Conservation (phyloP, 805 yeast species). For the Barnettozyma sucrosica region DNA sequence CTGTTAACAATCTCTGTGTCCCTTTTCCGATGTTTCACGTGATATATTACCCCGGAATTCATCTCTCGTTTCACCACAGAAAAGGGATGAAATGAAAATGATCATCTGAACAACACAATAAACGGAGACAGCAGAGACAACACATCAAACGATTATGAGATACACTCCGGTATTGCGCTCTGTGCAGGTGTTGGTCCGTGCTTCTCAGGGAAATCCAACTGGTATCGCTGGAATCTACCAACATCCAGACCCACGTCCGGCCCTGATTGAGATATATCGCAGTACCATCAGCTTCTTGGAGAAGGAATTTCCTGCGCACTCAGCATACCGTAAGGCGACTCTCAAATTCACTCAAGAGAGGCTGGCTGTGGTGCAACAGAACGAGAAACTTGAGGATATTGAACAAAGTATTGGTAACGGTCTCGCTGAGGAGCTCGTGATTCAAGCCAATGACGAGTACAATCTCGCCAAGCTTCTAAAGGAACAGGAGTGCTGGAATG, state of each 20-base stretch:
- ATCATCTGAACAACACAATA: background rate
- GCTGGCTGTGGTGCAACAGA: conserved; percentile 55
- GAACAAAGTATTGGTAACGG: conserved; percentile 78
- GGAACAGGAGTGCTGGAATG: conserved; percentile 72
- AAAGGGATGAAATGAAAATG: background rate
- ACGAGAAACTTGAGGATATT: conserved; percentile 57
- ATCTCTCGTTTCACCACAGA: no score
- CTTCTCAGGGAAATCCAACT: conserved; percentile 65
- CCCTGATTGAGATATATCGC: conserved; percentile 62
- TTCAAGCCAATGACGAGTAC: conserved; percentile 81
- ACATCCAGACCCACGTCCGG: conserved; percentile 83
- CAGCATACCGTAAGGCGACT: conserved; percentile 73
- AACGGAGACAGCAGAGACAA: background rate
- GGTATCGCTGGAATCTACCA: conserved; percentile 74
- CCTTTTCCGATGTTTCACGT: no score
- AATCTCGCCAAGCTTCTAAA: conserved; percentile 62
- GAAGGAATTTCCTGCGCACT: conserved; percentile 58
- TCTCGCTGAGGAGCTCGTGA: conserved; percentile 71
- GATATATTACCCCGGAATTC: no score
- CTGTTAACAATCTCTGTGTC: no score
- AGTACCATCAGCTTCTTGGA: conserved; percentile 57
- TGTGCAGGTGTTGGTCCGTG: conserved; percentile 48
- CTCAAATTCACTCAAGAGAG: conserved; percentile 68
- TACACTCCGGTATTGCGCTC: conserved; percentile 24
- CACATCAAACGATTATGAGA: conserved; percentile 27